A percentile compares a stretch with the other conserved stretches of the same genome.
Evolutionary conservation across 179 eudicot species (phyloP).

Genomic region (Drosera spatulata): DNA sequence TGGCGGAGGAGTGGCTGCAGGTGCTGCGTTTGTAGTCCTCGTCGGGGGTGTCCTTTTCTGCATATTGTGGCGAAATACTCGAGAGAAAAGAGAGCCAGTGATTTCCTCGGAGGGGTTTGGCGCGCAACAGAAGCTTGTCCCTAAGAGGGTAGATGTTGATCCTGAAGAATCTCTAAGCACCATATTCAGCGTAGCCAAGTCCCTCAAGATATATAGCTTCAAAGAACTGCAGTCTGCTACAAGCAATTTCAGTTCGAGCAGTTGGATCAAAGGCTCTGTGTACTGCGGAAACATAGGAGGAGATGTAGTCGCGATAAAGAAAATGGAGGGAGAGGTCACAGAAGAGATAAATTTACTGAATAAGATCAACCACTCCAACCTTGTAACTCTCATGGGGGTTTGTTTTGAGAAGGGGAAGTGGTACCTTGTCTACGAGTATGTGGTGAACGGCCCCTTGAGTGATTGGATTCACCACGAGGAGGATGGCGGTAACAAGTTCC

Average conservation of each 20-base stretch:
- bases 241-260: slow-evolving; percentile 25
- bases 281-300: slow-evolving; percentile 35
- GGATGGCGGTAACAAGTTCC: slow-evolving; percentile 2
- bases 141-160: slow-evolving; percentile 8
- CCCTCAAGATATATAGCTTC: slow-evolving; percentile 34
- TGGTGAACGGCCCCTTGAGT: slow-evolving; percentile 39
- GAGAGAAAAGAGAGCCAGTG: slow-evolving; percentile 5
- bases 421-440: slow-evolving; percentile 52
- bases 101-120: slow-evolving; percentile 13
- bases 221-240: slow-evolving; percentile 46
- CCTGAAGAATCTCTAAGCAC: slow-evolving; percentile 16
- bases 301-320: slow-evolving; percentile 43
- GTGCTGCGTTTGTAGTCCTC: slow-evolving; percentile 15
- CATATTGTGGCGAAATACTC: not conserved
- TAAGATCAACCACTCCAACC: slow-evolving; percentile 57
- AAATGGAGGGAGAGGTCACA: slow-evolving; percentile 24
- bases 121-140: slow-evolving; percentile 9
- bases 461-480: slow-evolving; percentile 36
- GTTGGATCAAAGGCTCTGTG: slow-evolving; percentile 34
- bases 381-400: slow-evolving; percentile 41
- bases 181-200: slow-evolving; percentile 27
- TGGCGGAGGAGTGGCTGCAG: slow-evolving; percentile 24
- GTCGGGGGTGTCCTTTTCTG: slow-evolving; percentile 8
- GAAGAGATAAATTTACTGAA: slow-evolving; percentile 39
- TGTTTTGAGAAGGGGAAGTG: slow-evolving; percentile 26